These are phyloP conservation scores for Allomyces macrogynus DNA, from an alignment of 192 early-diverging fungal genomes.

Conservation along the genomic window DNA sequence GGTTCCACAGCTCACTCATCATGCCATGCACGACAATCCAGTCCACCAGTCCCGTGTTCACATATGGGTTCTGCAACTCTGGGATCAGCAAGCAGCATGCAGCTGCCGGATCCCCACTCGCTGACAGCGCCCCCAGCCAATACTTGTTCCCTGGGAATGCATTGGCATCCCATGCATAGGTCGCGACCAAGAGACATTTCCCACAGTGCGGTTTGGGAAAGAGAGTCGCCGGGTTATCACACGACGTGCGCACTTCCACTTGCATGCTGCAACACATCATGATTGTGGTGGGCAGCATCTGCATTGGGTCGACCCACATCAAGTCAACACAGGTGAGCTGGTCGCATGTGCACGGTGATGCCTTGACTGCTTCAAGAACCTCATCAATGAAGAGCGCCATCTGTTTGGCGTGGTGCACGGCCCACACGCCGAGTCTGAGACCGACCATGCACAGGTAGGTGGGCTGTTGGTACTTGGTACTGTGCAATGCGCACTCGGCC, in stretches of 20 bases:
- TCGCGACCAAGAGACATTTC: background rate
- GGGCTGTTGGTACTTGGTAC: background rate
- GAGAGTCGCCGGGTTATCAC: background rate
- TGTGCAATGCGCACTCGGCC: background rate
- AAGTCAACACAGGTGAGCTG: background rate
- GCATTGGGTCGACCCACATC: background rate
- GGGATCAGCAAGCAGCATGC: constrained; percentile 16
- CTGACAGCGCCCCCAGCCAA: constrained; percentile 11
- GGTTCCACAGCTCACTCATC: too few relatives aligned
- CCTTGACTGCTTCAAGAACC: too few relatives aligned
- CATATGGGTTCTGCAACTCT: constrained; percentile 16
- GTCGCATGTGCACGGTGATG: background rate
- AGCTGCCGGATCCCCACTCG: constrained; percentile 17
- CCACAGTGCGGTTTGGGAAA: background rate
- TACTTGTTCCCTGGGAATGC: constrained; percentile 20
- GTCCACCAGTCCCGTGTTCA: constrained; percentile 7
- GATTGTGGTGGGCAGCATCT: background rate
- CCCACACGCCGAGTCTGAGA: background rate
- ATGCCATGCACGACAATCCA: too few relatives aligned
- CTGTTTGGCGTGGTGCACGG: background rate
- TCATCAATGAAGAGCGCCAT: background rate
- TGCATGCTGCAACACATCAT: background rate
- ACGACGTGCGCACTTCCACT: background rate
- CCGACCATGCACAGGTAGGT: background rate
- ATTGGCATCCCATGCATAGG: constrained; percentile 3